Evolutionary conservation across 2,329 filamentous ascomycete species (phyloP).

Genomic region (Simplicillium aogashimaense): DNA sequence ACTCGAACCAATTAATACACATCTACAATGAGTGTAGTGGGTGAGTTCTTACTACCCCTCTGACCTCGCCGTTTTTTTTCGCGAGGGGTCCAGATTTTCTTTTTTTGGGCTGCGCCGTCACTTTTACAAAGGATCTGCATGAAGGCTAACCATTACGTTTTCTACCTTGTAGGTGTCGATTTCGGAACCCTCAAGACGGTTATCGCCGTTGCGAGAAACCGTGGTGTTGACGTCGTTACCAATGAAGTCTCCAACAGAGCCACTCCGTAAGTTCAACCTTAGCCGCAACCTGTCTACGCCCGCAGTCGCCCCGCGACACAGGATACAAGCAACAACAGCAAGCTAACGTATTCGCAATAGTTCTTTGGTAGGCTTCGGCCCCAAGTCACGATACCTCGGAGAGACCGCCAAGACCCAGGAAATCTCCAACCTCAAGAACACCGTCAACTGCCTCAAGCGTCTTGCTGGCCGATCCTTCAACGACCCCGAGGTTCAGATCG

Average conservation of each 20-base stretch:
- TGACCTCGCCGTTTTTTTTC: too few species aligned
- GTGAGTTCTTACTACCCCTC: slow-evolving; percentile 17
- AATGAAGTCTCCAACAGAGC: slow-evolving; percentile 99
- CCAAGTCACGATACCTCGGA: slow-evolving; percentile 87
- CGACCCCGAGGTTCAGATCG: slow-evolving; percentile 87
- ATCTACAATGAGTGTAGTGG: slow-evolving; percentile 45
- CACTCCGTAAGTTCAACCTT: slow-evolving; percentile 68
- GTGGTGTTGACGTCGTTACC: slow-evolving; percentile 97
- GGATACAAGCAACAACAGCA: too few species aligned
- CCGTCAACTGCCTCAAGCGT: slow-evolving; percentile 84
- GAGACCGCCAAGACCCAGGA: slow-evolving; percentile 97
- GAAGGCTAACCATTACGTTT: slow-evolving; percentile 4
- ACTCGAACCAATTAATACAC: slow-evolving; percentile 8
- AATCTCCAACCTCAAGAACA: slow-evolving; percentile 99
- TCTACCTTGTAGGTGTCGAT: slow-evolving; percentile 60
- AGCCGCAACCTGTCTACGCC: slow-evolving; percentile 2
- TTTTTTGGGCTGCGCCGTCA: background rate
- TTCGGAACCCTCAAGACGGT: slow-evolving; percentile 95
- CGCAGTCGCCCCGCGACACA: too few species aligned
- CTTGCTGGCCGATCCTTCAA: slow-evolving; percentile 77
- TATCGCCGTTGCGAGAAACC: slow-evolving; percentile 94
- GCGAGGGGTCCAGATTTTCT: background rate
- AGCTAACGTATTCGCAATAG: slow-evolving; percentile 31
- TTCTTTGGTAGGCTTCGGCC: slow-evolving; percentile 88
- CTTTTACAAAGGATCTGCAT: background rate